These are phyloP conservation scores for Colletotrichum sp. DNA, from an alignment of 2,329 filamentous ascomycete species.

Conservation along the genomic window DNA sequence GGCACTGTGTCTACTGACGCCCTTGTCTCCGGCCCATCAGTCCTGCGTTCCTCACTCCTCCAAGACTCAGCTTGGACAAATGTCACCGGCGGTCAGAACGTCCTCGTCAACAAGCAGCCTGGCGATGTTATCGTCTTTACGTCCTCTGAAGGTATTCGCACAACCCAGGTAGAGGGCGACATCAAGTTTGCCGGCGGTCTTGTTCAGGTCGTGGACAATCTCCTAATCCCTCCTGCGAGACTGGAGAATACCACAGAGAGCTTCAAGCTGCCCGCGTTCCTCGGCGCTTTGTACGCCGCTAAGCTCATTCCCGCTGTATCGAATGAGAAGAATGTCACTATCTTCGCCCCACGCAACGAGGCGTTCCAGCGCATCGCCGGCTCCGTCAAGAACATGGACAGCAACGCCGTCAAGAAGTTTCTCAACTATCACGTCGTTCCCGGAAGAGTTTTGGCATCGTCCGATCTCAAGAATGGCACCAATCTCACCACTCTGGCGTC, in stretches of 20 bases:
- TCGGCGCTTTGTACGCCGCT: conserved; percentile 43
- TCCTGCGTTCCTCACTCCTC: conserved; percentile 50
- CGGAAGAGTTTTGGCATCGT: conserved; percentile 58
- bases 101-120: conserved; percentile 50
- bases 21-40: conserved; percentile 40
- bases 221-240: conserved; percentile 51
- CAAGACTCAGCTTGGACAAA: conserved; percentile 47
- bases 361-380: conserved; percentile 56
- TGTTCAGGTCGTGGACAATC: conserved; percentile 57
- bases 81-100: conserved; percentile 54
- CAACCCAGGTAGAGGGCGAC: conserved; percentile 46
- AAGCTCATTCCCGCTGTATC: conserved; percentile 46
- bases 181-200: conserved; percentile 54
- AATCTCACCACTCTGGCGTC: conserved; percentile 47
- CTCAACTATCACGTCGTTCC: conserved; percentile 63
- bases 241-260: conserved; percentile 38
- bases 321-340: conserved; percentile 50
- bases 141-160: conserved; percentile 45
- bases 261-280: conserved; percentile 44
- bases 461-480: conserved; percentile 31
- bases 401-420: conserved; percentile 46
- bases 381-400: conserved; percentile 43
- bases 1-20: conserved; percentile 48
- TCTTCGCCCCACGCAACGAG: conserved; percentile 59
- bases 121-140: conserved; percentile 44